Conservation (phyloP, 306 rosid species). For the Rosa rugosa region DNA sequence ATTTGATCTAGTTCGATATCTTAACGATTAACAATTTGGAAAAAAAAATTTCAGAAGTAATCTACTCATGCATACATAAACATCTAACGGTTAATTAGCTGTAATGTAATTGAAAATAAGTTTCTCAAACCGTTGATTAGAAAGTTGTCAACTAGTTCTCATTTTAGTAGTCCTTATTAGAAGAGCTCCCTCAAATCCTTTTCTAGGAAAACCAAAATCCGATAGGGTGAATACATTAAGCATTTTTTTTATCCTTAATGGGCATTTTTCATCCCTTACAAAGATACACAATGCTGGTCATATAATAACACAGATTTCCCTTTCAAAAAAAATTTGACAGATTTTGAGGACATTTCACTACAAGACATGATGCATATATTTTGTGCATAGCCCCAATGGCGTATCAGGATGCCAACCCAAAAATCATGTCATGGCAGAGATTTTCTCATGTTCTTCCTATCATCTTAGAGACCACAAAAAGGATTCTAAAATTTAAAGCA, state of each 20-base stretch:
- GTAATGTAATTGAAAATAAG: too few relatives aligned
- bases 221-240: neutral
- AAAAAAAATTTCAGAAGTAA: too few relatives aligned
- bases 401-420: neutral
- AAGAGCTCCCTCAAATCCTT: neutral
- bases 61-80: too few relatives aligned
- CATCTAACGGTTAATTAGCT: too few relatives aligned
- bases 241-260: too few relatives aligned
- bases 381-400: neutral
- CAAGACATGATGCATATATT: neutral
- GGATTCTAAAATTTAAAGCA: neutral
- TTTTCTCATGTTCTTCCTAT: conserved; percentile 31
- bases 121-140: too few relatives aligned
- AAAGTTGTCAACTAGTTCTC: too few relatives aligned
- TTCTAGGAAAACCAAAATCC: conserved; percentile 1
- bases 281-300: neutral
- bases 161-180: too few relatives aligned
- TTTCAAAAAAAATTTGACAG: too few relatives aligned
- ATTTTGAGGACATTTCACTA: neutral
- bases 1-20: too few relatives aligned
- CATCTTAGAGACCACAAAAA: neutral
- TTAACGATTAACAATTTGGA: too few relatives aligned
- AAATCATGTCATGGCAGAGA: conserved; percentile 20
- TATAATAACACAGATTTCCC: conserved; percentile 7
- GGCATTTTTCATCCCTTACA: too few relatives aligned